phyloP scores from a whole-genome alignment of 1,284 basidiomycete genomes.

The Stereum hirsutum region DNA sequence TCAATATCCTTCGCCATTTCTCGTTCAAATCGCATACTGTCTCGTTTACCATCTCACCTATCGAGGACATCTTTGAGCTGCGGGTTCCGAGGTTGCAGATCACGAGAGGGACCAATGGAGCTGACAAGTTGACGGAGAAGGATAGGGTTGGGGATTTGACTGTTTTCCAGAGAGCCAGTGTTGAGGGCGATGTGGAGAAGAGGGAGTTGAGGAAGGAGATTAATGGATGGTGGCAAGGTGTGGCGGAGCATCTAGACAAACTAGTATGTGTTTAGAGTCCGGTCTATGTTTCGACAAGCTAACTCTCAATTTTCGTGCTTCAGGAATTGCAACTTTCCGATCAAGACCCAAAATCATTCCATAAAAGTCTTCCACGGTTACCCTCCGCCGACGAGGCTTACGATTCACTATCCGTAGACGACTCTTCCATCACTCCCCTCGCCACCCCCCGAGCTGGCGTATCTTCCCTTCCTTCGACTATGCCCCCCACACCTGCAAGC shows the following conservation, averaged over 20 bases:
- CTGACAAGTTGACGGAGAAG: constrained; percentile 16
- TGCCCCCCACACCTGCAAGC: neutral
- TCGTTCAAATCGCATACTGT: constrained; percentile 27
- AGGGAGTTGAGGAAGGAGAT: constrained; percentile 47
- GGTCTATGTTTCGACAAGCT: neutral
- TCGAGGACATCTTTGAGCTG: constrained; percentile 53
- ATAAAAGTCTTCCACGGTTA: constrained; percentile 44
- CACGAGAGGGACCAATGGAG: constrained; percentile 20
- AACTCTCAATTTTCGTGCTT: no score
- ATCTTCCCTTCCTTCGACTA: constrained; percentile 10
- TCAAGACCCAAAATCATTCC: constrained; percentile 19
- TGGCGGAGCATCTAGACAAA: constrained; percentile 49
- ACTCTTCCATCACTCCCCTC: no score
- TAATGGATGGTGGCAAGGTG: constrained; percentile 52
- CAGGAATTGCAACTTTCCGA: constrained; percentile 33
- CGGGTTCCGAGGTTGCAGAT: constrained; percentile 51
- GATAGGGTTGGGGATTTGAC: constrained; percentile 1
- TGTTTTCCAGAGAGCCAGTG: constrained; percentile 1
- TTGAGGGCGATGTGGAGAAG: constrained; percentile 30
- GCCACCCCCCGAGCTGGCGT: constrained; percentile 8
- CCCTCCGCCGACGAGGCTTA: constrained; percentile 45
- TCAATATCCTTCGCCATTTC: constrained; percentile 47
- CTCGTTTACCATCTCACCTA: constrained; percentile 33
- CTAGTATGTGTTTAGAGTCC: constrained; percentile 31
- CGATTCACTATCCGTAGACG: constrained; percentile 16